Evolutionary conservation across 1,284 basidiomycete genomes (phyloP), one percentile per base, ranked within the genome.

Genomic region (Pholiota adiposa): DNA sequence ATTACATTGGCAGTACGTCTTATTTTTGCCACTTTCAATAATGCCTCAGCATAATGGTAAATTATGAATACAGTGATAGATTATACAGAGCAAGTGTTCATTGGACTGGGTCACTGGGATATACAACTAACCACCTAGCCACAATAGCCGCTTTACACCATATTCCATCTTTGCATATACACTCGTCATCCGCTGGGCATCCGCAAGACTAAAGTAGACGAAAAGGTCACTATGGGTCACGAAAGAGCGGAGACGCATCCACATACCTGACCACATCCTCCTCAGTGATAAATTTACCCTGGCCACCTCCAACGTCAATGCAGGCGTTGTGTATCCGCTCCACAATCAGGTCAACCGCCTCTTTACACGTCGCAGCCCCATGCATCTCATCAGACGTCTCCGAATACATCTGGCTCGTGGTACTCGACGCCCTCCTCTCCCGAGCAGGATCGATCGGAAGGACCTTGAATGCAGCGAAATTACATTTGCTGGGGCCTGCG

Each of bases 101-200:
- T n/a, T n/a, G n/a, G n/a, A n/a, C n/a, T n/a, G n/a, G n/a, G n/a
- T n/a, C 29, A 31, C 29, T 38, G 14, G 2, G 16, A 14, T 12
- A 43, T 7, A 46, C 65, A 19, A 23, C 41, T 65, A 89, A 65
- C 88, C 83, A 53, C 91, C 91, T 51, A 96, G 75, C 94, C 94
- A 96, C 62, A 96, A 75, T 69, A 96, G 78, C 64, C 93, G 80
- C 80, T 96, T 96, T 61, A 96, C 81, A 0, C 92, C 91, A 72
- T 96, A 94, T 71, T 96, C 94, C 85, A 96, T 90, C 77, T 94
- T 93, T 8, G 93, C 86, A 71, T 93, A 90, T 63, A 96, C 79
- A 59, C 86, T 92, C 2, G 93, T 96, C 77, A 88, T 86, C 61
- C 84, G 83, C 73, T 90, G 87, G 1, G 94, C 94, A 65, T 97